A percentile compares a stretch with the other conserved stretches of the same genome.
These are phyloP conservation scores for Gyromitra esculenta DNA, from an alignment of 2,329 filamentous ascomycete species.

Conservation along the genomic window DNA sequence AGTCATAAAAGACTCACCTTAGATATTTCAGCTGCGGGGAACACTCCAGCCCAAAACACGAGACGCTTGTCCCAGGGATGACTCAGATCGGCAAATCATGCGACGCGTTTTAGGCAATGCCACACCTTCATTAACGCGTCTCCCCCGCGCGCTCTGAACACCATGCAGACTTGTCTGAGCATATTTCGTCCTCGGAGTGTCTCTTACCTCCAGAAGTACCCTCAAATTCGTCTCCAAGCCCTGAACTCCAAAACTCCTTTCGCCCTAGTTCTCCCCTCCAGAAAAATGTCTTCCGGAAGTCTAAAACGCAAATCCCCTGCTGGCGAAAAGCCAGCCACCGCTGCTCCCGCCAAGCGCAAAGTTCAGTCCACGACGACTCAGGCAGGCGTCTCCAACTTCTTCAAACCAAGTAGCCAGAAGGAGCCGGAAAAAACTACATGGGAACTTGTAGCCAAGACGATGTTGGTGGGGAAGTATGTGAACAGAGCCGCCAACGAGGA, in stretches of 20 bases:
- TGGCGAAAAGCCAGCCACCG: conserved; percentile 49
- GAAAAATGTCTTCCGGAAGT: conserved; percentile 23
- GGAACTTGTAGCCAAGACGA: conserved; percentile 72
- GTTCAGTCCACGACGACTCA: conserved; percentile 64
- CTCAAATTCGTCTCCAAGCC: not conserved
- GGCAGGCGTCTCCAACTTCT: conserved; percentile 81
- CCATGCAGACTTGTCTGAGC: not conserved
- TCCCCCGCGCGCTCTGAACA: conserved; percentile 13
- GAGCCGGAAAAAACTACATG: conserved; percentile 76
- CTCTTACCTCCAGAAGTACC: not conserved
- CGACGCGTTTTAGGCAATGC: not conserved
- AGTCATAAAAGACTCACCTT: not conserved
- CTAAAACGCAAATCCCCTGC: conserved; percentile 25
- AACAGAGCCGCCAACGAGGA: conserved; percentile 41
- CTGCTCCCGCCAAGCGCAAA: conserved; percentile 59
- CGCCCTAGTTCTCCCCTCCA: not conserved
- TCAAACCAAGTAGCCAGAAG: conserved; percentile 86
- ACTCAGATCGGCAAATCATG: not conserved
- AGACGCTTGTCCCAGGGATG: not conserved
- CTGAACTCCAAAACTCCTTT: not conserved
- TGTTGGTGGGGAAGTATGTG: conserved; percentile 77
- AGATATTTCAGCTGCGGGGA: not conserved
- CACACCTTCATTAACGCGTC: conserved; percentile 29
- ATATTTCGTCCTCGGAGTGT: not conserved
- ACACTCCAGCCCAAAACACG: not conserved